These are phyloP conservation scores for Ophiocordyceps camponoti-leonardi DNA, from an alignment of 2,329 filamentous ascomycete genomes.

Conservation along the genomic window DNA sequence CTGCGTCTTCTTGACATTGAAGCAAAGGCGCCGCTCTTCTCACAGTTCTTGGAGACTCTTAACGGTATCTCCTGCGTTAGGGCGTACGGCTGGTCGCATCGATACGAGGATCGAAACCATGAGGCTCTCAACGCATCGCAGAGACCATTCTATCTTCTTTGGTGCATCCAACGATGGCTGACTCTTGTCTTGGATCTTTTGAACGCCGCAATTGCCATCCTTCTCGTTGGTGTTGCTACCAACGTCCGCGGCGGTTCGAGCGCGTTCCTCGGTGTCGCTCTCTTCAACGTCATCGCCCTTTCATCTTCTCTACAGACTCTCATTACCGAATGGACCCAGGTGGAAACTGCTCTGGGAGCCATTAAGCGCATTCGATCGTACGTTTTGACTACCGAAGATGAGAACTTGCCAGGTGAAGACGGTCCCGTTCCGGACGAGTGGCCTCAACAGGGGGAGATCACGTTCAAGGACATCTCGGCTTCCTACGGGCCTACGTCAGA, in stretches of 20 bases:
- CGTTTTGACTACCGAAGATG: slow-evolving; percentile 6
- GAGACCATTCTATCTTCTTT: slow-evolving; percentile 22
- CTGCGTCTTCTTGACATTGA: slow-evolving; percentile 14
- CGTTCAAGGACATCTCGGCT: slow-evolving; percentile 11
- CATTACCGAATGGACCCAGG: slow-evolving; percentile 14
- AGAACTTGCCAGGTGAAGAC: slow-evolving; percentile 7
- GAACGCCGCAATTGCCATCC: slow-evolving; percentile 25
- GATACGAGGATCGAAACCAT: slow-evolving; percentile 6
- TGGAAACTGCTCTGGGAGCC: slow-evolving; percentile 12
- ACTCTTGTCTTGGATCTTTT: slow-evolving; percentile 27
- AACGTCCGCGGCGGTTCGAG: slow-evolving; percentile 11
- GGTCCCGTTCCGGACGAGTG: slow-evolving; percentile 6
- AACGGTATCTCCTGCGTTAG: slow-evolving; percentile 13
- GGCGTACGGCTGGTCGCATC: slow-evolving; percentile 14
- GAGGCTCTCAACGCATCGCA: slow-evolving; percentile 16
- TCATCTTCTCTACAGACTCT: slow-evolving; percentile 12
- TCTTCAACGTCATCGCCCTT: slow-evolving; percentile 13
- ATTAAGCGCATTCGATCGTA: slow-evolving; percentile 12
- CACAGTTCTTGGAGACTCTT: slow-evolving; percentile 11
- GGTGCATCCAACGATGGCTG: slow-evolving; percentile 31
- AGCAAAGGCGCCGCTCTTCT: slow-evolving; percentile 12
- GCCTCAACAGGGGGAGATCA: slow-evolving; percentile 9
- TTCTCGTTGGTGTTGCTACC: slow-evolving; percentile 26
- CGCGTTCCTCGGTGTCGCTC: slow-evolving; percentile 10
- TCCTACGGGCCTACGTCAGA: slow-evolving; percentile 9